A percentile compares a stretch with the other conserved stretches of the same genome.
Evolutionary conservation across 768 basidiomycete genomes (phyloP).

Genomic region (Xerocomellus chrysenteron): DNA sequence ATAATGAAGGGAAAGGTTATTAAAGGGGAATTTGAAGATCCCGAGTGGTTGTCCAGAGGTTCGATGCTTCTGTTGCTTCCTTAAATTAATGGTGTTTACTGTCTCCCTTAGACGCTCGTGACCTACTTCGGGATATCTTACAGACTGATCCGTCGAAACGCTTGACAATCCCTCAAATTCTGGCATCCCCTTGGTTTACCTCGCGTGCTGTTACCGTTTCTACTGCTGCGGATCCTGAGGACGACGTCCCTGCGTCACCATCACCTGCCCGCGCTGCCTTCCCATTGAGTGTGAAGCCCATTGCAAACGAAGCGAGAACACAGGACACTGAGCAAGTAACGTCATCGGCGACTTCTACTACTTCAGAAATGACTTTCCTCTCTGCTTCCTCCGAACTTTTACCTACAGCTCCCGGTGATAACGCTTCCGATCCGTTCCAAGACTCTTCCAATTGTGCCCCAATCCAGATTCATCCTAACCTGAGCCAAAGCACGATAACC

Average conservation of each 20-base stretch:
- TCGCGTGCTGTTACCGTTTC: conserved; percentile 18
- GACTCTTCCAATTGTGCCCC: conserved; percentile 15
- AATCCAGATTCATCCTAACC: conserved; percentile 46
- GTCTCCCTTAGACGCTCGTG: conserved; percentile 67
- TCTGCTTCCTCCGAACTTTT: conserved; percentile 52
- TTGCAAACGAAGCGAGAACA: conserved; percentile 5
- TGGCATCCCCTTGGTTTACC: conserved; percentile 86
- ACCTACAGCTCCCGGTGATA: conserved; percentile 59
- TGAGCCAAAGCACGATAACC: conserved; percentile 61
- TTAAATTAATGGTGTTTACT: conserved; percentile 2
- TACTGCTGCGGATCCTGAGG: conserved; percentile 8
- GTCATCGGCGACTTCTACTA: conserved; percentile 46
- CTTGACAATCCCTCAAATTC: conserved; percentile 78
- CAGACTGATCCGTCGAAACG: conserved; percentile 75
- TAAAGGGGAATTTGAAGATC: conserved; percentile 85
- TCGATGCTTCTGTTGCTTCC: conserved; percentile 18
- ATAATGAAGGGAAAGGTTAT: conserved; percentile 85
- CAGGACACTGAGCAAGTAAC: conserved; percentile 33
- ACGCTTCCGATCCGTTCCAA: conserved; percentile 42
- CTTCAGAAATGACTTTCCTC: conserved; percentile 47
- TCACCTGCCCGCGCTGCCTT: conserved; percentile 34
- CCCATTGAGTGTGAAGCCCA: conserved; percentile 25
- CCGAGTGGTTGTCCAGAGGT: conserved; percentile 90
- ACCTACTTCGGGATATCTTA: conserved; percentile 76
- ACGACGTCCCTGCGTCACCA: conserved; percentile 28